phyloP scores from a whole-genome alignment of 2,329 filamentous ascomycete genomes.

The Capronia americana region DNA sequence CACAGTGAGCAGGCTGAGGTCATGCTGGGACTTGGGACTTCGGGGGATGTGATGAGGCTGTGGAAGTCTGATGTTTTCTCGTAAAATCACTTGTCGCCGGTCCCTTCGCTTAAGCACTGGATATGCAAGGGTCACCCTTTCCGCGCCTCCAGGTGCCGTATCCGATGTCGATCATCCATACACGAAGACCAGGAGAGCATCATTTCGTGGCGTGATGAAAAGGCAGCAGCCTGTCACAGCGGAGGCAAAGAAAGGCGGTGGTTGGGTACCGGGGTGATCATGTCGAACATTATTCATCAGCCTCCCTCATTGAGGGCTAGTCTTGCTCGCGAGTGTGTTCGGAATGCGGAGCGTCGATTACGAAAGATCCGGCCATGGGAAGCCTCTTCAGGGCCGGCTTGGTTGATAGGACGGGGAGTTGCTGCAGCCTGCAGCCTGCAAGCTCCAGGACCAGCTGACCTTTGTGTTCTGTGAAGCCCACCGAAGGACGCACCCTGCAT shows the following conservation, averaged over 20 bases:
- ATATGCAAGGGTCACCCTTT: slow-evolving; percentile 18
- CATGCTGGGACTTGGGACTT: slow-evolving; percentile 11
- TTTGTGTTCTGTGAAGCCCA: background rate
- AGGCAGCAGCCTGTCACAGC: background rate
- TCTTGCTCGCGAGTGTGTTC: background rate
- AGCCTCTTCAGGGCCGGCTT: background rate
- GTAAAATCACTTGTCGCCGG: slow-evolving; percentile 7
- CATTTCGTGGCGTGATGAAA: slow-evolving; percentile 10
- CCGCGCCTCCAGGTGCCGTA: background rate
- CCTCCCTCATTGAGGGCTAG: slow-evolving; percentile 6
- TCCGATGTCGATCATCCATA: slow-evolving; percentile 18
- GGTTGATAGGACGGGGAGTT: background rate
- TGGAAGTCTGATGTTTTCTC: background rate
- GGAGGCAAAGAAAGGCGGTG: background rate
- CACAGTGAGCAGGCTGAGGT: slow-evolving; percentile 17
- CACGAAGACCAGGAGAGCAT: background rate
- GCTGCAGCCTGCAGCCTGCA: background rate
- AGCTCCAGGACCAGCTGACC: background rate
- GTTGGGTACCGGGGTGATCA: background rate
- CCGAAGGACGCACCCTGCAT: background rate
- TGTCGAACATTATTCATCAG: slow-evolving; percentile 20
- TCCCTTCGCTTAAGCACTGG: slow-evolving; percentile 12
- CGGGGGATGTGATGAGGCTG: slow-evolving; percentile 23
- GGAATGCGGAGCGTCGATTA: slow-evolving; percentile 18
- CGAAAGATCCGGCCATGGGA: slow-evolving; percentile 5